Percentiles rank a stretch among this genome's conserved stretches.
Evolutionary conservation across 371 early-diverging fungal species (phyloP).

Genomic region (Mortierella sp.): DNA sequence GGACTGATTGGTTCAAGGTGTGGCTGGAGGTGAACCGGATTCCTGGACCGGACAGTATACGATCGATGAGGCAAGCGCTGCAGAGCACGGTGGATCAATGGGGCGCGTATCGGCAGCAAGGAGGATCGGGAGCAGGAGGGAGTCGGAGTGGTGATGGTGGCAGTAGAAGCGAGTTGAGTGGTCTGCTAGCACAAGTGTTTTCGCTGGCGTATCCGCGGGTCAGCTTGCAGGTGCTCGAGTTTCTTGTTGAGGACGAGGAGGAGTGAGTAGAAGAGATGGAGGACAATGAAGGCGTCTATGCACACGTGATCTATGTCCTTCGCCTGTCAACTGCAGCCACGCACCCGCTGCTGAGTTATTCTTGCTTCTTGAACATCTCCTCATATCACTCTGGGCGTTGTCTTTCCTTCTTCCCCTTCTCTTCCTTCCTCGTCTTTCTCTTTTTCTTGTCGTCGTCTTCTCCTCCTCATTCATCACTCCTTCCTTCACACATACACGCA

Average conservation of each 20-base stretch:
- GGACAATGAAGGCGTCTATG: background rate
- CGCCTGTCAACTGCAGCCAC: background rate
- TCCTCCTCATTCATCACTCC: background rate
- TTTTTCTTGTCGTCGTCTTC: background rate
- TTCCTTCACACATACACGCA: background rate
- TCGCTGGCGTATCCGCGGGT: constrained; percentile 33
- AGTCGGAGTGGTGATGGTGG: background rate
- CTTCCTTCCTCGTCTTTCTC: background rate
- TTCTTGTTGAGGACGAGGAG: background rate
- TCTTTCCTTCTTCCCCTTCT: background rate
- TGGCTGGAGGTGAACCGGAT: constrained; percentile 44
- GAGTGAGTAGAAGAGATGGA: background rate
- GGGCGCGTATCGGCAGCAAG: background rate
- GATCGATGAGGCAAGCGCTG: constrained; percentile 24
- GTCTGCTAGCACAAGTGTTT: constrained; percentile 31
- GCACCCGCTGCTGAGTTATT: background rate
- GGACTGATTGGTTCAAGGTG: constrained; percentile 46
- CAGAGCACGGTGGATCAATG: constrained; percentile 10
- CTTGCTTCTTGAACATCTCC: too few relatives aligned
- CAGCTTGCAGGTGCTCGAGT: constrained; percentile 29
- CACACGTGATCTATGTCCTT: background rate
- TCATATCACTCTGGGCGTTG: too few relatives aligned
- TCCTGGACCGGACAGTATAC: constrained; percentile 35
- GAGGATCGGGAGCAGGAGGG: background rate
- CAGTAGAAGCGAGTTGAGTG: background rate